A percentile compares a stretch with the other conserved stretches of the same genome.
Evolutionary conservation across 2,329 filamentous ascomycete species (phyloP).

Genomic region (Microthyrium microscopicum): DNA sequence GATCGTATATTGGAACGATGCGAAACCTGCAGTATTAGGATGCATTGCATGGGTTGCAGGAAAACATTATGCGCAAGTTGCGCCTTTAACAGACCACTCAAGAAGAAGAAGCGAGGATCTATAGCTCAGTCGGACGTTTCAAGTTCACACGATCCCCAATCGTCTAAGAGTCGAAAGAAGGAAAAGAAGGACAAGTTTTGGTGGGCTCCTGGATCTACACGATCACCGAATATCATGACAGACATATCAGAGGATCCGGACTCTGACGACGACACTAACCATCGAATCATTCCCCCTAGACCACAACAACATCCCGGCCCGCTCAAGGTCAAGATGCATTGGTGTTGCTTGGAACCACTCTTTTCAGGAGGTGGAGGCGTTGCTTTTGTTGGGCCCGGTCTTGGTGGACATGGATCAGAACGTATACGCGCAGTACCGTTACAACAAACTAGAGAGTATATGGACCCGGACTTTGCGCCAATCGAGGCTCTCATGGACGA

Average conservation of each 20-base stretch:
- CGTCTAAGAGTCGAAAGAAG: conserved; percentile 4
- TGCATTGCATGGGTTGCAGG: conserved; percentile 44
- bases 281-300: conserved; percentile 19
- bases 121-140: too few species aligned
- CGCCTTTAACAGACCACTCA: conserved; percentile 38
- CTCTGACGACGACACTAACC: conserved; percentile 18
- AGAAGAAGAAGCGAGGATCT: conserved; percentile 19
- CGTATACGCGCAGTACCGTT: conserved; percentile 39
- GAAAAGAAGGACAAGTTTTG: conserved; percentile 29
- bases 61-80: conserved; percentile 44
- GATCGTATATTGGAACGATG: conserved; percentile 38
- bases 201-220: conserved; percentile 40
- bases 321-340: conserved; percentile 37
- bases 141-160: too few species aligned
- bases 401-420: conserved; percentile 34
- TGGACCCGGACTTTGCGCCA: conserved; percentile 35
- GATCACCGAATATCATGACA: conserved; percentile 42
- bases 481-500: conserved; percentile 25
- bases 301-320: conserved; percentile 20
- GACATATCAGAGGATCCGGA: conserved; percentile 27
- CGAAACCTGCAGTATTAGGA: conserved; percentile 43
- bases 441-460: conserved; percentile 36
- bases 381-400: conserved; percentile 32
- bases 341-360: conserved; percentile 43
- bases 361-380: conserved; percentile 44